Percentiles rank a stretch among this genome's conserved stretches.
Conservation (phyloP, 2,329 filamentous ascomycete genomes). For the Achaetomium macrosporum region DNA sequence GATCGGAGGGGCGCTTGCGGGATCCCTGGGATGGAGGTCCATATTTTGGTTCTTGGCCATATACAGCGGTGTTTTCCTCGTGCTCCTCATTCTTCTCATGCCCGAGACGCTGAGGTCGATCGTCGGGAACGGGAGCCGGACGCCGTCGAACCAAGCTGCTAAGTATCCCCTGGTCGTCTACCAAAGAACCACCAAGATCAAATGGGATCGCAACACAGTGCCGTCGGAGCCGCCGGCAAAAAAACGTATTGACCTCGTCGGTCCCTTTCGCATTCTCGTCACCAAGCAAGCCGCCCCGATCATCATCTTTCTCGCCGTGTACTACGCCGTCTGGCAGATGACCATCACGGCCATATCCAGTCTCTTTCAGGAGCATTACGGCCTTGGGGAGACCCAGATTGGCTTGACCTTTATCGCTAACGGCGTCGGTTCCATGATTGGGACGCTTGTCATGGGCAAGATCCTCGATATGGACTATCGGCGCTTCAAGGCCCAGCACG, state of each 20-base stretch:
- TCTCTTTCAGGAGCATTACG: constrained; percentile 30
- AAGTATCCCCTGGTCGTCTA: constrained; percentile 30
- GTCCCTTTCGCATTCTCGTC: not conserved
- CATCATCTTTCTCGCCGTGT: constrained; percentile 3
- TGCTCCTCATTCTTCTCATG: constrained; percentile 37
- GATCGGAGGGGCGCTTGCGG: constrained; percentile 46
- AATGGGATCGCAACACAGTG: not conserved
- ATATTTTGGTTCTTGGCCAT: constrained; percentile 55
- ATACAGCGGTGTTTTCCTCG: constrained; percentile 31
- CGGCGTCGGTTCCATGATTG: constrained; percentile 33
- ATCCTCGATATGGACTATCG: constrained; percentile 58
- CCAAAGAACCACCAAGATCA: constrained; percentile 13
- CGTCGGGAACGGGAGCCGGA: constrained; percentile 39
- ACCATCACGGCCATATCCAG: constrained; percentile 33
- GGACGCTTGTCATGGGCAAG: constrained; percentile 37
- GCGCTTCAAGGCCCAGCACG: constrained; percentile 38
- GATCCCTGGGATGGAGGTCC: constrained; percentile 47
- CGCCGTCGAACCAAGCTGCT: too few relatives aligned
- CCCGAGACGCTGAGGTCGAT: constrained; percentile 33
- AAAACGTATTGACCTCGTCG: not conserved
- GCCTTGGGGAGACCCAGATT: constrained; percentile 35
- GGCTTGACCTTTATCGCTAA: constrained; percentile 40
- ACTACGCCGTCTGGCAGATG: constrained; percentile 27
- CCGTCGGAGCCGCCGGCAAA: not conserved
- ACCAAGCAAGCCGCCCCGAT: constrained; percentile 14